A percentile compares a stretch with the other conserved stretches of the same genome.
phyloP scores from a whole-genome alignment of 1,284 basidiomycete species.

The Exobasidium cylindrosporum region DNA sequence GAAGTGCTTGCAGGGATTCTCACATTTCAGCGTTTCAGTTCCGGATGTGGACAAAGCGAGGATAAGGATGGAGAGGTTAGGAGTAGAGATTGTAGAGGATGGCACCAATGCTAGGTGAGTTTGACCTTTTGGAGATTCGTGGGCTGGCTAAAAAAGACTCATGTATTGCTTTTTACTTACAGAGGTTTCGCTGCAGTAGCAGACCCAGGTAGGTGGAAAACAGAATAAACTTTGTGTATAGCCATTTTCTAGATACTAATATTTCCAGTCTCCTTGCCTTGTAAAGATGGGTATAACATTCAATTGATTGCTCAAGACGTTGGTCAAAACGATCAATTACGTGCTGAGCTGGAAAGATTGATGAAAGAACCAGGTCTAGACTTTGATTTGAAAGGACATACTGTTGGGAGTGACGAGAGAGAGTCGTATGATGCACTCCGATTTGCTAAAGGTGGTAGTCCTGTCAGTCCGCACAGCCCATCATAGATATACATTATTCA shows the following conservation, averaged over 20 bases:
- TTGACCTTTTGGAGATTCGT: too few relatives aligned
- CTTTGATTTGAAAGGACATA: too few relatives aligned
- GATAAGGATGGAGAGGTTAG: slow-evolving; percentile 17
- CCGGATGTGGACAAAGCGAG: slow-evolving; percentile 23
- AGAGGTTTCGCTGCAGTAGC: slow-evolving; percentile 18
- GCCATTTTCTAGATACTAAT: too few relatives aligned
- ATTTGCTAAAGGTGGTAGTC: slow-evolving; percentile 2
- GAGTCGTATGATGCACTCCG: neutral
- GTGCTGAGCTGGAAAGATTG: slow-evolving; percentile 1
- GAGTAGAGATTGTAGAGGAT: slow-evolving; percentile 21
- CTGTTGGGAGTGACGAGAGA: too few relatives aligned
- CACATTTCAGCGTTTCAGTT: slow-evolving; percentile 21
- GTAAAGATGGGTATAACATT: slow-evolving; percentile 25
- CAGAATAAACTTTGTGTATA: too few relatives aligned
- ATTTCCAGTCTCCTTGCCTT: too few relatives aligned
- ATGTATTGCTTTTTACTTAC: slow-evolving; percentile 11
- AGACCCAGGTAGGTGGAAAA: too few relatives aligned
- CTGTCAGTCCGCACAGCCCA: slow-evolving; percentile 3
- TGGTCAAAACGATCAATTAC: slow-evolving; percentile 60
- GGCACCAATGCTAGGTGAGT: slow-evolving; percentile 15
- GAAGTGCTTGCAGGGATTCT: slow-evolving; percentile 15
- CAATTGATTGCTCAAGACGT: slow-evolving; percentile 21
- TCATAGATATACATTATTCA: neutral
- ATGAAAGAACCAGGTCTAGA: neutral
- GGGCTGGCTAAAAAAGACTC: neutral